Evolutionary conservation across 75 land plant species (phyloP), one percentile per base, ranked within the genome.

Genomic region (Ceratopteris richardii): DNA sequence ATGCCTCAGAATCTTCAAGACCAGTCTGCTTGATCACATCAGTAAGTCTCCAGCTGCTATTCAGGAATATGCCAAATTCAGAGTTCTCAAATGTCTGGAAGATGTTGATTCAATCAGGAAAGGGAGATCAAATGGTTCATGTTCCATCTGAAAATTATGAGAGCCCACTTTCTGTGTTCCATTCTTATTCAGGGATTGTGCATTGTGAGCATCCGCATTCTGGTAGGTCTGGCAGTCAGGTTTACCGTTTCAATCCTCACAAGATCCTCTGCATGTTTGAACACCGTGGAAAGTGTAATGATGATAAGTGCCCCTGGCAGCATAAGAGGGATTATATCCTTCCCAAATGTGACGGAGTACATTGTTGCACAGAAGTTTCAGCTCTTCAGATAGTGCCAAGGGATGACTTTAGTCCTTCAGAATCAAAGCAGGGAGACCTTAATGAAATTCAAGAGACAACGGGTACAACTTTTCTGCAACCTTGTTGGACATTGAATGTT

Each of bases 221-320:
- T 0, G 14, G 23, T 4, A 68, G 40, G 9, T 74, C 75, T 23
- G 67, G 51, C 26, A 61, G 72, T 31, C 57, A 72, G 51, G 46
- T 57, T 24, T 40, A 69, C 53, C 65, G 28, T 20, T 58, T 86
- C 44, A 80, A 92, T 64, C 88, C 86, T 23, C 80, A 67, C 28
- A 84, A 80, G 83, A 86, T 89, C 0, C 72, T 88, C 54, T 87
- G 97, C 60, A 76, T 73, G 76, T 88, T 72, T 74, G 97, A 92
- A 58, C 84, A 82, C 29, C 80, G 97, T 25, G 97, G 97, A 39
- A 82, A 78, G 61, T 92, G 97, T 65, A 87, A 88, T 58, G 62
- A 88, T 65, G 89, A 84, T 24, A 67, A 79, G 31, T 92, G 93
- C 42, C 60, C 65, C 12, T 88, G 78, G 79, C 93, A 92, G 61